Conservation (phyloP, 768 basidiomycete species). For the Trametes cubensis region DNA sequence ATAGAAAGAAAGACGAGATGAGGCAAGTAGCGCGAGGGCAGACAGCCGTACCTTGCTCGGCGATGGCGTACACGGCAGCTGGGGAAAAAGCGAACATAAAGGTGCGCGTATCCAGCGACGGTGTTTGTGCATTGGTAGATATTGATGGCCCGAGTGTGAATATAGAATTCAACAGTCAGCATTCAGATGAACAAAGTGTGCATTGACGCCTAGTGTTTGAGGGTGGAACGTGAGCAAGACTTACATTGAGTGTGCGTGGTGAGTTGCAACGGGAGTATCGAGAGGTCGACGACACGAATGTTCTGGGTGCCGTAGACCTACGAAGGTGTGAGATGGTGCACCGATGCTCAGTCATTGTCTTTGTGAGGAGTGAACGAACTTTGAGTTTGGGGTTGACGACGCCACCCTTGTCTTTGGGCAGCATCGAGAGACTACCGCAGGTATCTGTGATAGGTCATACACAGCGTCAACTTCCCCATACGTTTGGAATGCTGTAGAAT, state of each 20-base stretch:
- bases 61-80: conserved; percentile 34
- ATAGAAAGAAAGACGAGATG: not conserved
- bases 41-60: conserved; percentile 32
- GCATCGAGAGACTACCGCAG: conserved; percentile 44
- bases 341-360: conserved; percentile 39
- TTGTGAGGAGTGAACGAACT: conserved; percentile 36
- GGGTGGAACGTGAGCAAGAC: not conserved
- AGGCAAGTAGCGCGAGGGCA: too few species aligned
- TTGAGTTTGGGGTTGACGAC: conserved; percentile 41
- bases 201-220: too few species aligned
- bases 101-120: too few species aligned
- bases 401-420: conserved; percentile 42
- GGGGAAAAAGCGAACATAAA: too few species aligned
- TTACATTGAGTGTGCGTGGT: conserved; percentile 40
- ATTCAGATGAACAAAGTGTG: not conserved
- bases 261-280: conserved; percentile 44
- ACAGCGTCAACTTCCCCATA: not conserved
- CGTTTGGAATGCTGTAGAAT: not conserved
- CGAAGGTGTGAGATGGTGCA: conserved; percentile 28
- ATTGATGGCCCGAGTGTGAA: not conserved
- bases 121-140: too few species aligned
- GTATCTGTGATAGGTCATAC: conserved; percentile 29
- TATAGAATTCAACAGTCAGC: not conserved
- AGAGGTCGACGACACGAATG: conserved; percentile 50
- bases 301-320: conserved; percentile 45